Evolutionary conservation across 768 basidiomycete species (phyloP), one percentile per base, ranked within the genome.

Genomic region (Mycena vulgaris): DNA sequence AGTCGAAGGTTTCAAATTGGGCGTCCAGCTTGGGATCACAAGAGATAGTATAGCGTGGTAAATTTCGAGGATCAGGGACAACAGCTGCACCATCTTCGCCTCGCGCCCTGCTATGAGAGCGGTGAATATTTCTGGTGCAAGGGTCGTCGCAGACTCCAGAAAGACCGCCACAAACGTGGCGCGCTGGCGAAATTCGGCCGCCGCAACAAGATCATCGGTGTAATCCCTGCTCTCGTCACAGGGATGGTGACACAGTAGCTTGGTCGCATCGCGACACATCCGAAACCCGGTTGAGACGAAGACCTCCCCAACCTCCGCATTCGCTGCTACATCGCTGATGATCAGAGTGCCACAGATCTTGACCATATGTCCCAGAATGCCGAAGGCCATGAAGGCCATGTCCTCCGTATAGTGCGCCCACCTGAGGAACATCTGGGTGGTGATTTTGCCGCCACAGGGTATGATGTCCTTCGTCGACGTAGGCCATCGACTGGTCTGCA

Each of bases 161-260:
- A 62, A 51, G 7, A 0, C 35, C 31, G 33, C 48, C 6, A 35
- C 48, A 25, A 35, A 62, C 6, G 60, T 62, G 7, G 60, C 58
- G n/a, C 45, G 58, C 45, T 60, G 58, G 58, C 58, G 45, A 45
- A 60, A 60, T 48, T 60, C 45, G 19, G 58, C 56, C 3, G 58
- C 58, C 4, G 21, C 42, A 3, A 8, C 28, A 30, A 60, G 30
- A 30, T 16, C 17, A 5, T 21, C 6, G 42, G 42, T 5, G n/a
- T 45, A 45, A 5, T 40, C 40, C 40, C n/a, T 21, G 40, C 5
- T 40, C 6, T 60, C 58, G 14, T 23, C 42, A 45, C 35, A 11
- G 47, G 47, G 25, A 40, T 4, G 23, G 37, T 35, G n/a, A 21
- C 40, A 42, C 28, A 59, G 10, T 21, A 27, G 17, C 13, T 11